Base-by-base conservation (phyloP, 371 early-diverging fungal species). In the Actinomortierella wolfii region DNA sequence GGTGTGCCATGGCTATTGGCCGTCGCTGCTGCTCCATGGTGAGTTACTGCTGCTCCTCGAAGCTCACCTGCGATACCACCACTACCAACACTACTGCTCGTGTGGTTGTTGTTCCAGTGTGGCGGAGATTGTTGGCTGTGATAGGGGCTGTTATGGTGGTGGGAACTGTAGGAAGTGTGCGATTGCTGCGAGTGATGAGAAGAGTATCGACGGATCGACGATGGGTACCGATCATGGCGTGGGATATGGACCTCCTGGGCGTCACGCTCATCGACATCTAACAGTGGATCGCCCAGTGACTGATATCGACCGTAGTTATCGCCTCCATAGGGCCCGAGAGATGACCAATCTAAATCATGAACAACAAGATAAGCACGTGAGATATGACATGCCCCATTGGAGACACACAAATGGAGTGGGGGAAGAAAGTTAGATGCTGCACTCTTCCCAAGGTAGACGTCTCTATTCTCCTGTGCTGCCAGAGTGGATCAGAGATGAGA, bases 201-300 rank as follows among this genome's bases (percentile, higher is more conserved):
- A 56, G 66, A 39, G 51, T 49, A 15, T 59, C 57, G 28, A 62
- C 67, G 39, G 57, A 50, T 46, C 52, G 60, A 20, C 41, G 57
- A 28, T 26, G 51, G 13, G 34, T 57, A 45, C 15, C 57, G 44
- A 40, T 59, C 56, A 54, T 73, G 67, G 25, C 74, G 74, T 14
- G 74, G 67, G 39, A 73, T 73, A 28, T 67, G 62, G 26, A 73
- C 62, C 60, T 73, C 74, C 18, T 73, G 67, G 2, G 74, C 74
- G n/a, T 73, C 73, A 25, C 73, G 56, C 45, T 65, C 60, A 21
- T 73, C 63, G 28, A 65, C 73, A 34, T 34, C 34, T 11, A 34
- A 34, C 58, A 70, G 44, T 23, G 51, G 62, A 39, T 73, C 73
- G 17, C 59, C 73, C 11, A 73, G 50, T 9, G 64, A 34, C 23